phyloP scores from a whole-genome alignment of 345 rosid species.

The Euphorbia lathyris region DNA sequence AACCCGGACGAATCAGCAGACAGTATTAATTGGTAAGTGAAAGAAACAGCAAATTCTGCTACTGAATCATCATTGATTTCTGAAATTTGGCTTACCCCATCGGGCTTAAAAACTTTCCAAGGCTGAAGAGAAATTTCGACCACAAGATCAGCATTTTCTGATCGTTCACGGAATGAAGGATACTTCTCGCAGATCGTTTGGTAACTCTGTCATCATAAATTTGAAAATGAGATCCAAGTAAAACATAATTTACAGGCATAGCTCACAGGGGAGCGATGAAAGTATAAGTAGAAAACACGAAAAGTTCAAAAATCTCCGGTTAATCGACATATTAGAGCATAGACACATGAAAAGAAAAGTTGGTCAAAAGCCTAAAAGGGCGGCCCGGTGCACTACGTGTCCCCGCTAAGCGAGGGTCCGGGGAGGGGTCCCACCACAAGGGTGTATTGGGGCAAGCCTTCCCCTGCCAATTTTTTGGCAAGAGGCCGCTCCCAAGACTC shows the following conservation, averaged over 20 bases:
- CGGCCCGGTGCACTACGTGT: too few relatives aligned
- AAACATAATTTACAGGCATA: background rate
- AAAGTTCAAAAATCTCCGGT: background rate
- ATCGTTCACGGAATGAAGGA: constrained; percentile 91
- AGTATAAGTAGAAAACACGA: background rate
- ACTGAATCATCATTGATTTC: background rate
- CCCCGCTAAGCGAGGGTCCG: too few relatives aligned
- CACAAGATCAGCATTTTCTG: constrained; percentile 94
- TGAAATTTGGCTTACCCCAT: constrained; percentile 57
- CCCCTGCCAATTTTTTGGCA: too few relatives aligned
- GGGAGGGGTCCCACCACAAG: too few relatives aligned
- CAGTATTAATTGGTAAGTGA: background rate
- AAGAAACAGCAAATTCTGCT: background rate
- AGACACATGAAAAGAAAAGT: background rate
- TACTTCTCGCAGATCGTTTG: constrained; percentile 80
- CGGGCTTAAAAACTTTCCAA: constrained; percentile 97
- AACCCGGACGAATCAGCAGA: background rate
- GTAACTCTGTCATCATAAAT: constrained; percentile 56
- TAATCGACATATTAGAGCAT: background rate
- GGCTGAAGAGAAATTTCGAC: constrained; percentile 95
- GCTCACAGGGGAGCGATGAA: background rate
- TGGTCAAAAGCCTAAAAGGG: too few relatives aligned
- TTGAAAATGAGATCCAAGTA: constrained; percentile 11
- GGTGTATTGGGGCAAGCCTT: too few relatives aligned
- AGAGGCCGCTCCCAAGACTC: too few relatives aligned